A percentile compares a stretch with the other conserved stretches of the same genome.
Conservation (phyloP, 2,329 filamentous ascomycete species). For the Mariannaea sp. region DNA sequence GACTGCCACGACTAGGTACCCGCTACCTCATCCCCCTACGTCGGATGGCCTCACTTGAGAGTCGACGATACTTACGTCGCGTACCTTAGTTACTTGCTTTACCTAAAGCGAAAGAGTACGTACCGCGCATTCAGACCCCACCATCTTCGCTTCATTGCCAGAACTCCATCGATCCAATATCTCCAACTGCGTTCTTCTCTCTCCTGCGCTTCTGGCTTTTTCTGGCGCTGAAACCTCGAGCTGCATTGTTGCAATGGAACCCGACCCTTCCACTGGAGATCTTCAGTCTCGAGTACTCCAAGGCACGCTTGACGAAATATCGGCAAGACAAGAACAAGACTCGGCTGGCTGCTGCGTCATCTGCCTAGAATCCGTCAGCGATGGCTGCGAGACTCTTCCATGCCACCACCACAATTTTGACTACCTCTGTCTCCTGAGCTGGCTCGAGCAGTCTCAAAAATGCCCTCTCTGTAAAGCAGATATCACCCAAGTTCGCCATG, state of each 20-base stretch:
- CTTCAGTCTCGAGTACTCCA: slow-evolving; percentile 50
- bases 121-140: no score
- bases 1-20: no score
- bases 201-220: neutral
- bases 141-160: no score
- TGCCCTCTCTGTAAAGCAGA: slow-evolving; percentile 78
- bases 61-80: slow-evolving; percentile 2
- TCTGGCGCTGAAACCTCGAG: neutral
- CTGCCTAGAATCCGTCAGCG: slow-evolving; percentile 77
- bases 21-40: no score
- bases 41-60: neutral
- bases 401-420: slow-evolving; percentile 85
- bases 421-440: slow-evolving; percentile 81
- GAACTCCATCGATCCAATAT: neutral
- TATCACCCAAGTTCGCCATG: slow-evolving; percentile 67
- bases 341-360: slow-evolving; percentile 71
- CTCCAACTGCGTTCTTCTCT: neutral
- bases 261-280: slow-evolving; percentile 37
- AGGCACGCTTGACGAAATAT: slow-evolving; percentile 51
- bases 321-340: slow-evolving; percentile 33
- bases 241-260: slow-evolving; percentile 31
- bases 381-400: slow-evolving; percentile 72
- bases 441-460: slow-evolving; percentile 72
- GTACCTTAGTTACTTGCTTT: no score
- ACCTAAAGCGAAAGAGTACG: no score